These are phyloP conservation scores for Dothiorella sarmentorum DNA, from an alignment of 2,329 filamentous ascomycete genomes.

Conservation along the genomic window DNA sequence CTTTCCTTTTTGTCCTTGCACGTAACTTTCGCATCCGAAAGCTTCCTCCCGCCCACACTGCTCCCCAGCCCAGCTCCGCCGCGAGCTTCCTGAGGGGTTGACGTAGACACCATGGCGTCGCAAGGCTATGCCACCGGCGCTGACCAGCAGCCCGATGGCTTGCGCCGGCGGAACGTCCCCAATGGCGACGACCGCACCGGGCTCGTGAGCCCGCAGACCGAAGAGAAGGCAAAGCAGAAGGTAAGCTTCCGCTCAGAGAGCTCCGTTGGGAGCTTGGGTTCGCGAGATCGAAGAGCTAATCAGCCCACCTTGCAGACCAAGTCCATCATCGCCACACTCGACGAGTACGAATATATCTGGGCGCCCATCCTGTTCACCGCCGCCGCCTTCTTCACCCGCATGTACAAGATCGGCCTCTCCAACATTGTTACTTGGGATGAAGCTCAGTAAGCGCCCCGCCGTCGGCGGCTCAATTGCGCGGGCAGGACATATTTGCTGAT, in stretches of 20 bases:
- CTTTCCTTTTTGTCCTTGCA: background rate
- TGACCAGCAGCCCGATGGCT: constrained; percentile 41
- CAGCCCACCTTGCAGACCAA: constrained; percentile 35
- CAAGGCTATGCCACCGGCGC: constrained; percentile 35
- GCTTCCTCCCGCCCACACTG: background rate
- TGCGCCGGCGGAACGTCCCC: constrained; percentile 46
- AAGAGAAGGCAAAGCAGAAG: constrained; percentile 49
- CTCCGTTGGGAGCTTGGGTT: constrained; percentile 12
- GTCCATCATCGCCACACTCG: constrained; percentile 60
- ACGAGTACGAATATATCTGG: constrained; percentile 60
- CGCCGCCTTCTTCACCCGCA: constrained; percentile 62
- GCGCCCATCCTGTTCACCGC: constrained; percentile 62
- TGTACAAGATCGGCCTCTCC: constrained; percentile 66
- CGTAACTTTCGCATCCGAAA: background rate
- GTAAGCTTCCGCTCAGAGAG: constrained; percentile 27
- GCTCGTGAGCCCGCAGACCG: constrained; percentile 32
- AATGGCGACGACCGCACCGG: constrained; percentile 24
- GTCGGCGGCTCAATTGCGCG: background rate
- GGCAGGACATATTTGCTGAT: constrained; percentile 25
- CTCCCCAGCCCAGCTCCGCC: constrained; percentile 11
- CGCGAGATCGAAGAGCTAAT: constrained; percentile 7
- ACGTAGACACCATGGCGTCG: constrained; percentile 16
- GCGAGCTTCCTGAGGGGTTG: constrained; percentile 18
- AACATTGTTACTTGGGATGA: constrained; percentile 74
- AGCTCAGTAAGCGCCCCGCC: constrained; percentile 58